Evolutionary conservation across 306 rosid species (phyloP).

Genomic region (Pyrus pyrifolia): DNA sequence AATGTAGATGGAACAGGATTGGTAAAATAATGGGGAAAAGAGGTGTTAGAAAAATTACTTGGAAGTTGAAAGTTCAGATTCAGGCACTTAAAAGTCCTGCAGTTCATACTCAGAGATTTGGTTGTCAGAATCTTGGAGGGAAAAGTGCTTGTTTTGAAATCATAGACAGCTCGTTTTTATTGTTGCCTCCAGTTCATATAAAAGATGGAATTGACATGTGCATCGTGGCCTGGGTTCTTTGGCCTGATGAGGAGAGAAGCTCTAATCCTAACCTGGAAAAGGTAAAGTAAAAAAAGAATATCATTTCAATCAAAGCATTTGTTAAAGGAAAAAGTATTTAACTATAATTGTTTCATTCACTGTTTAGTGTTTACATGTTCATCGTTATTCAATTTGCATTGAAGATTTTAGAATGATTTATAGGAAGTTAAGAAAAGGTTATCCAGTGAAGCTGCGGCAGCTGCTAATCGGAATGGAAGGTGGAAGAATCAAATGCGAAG

Average conservation of each 20-base stretch:
- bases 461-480: conserved; percentile 75
- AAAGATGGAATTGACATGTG: conserved; percentile 68
- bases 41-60: conserved; percentile 59
- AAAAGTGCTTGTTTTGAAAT: conserved; percentile 45
- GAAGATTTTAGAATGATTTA: conserved; percentile 14
- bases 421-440: conserved; percentile 90
- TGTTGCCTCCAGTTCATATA: conserved; percentile 50
- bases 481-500: conserved; percentile 97
- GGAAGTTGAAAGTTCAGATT: conserved; percentile 89
- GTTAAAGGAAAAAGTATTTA: background rate
- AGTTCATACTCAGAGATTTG: conserved; percentile 66
- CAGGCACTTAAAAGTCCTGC: conserved; percentile 76
- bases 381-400: conserved; percentile 7
- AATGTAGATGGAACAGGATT: conserved; percentile 67
- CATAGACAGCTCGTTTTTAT: conserved; percentile 48
- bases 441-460: conserved; percentile 68
- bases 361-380: conserved; percentile 9
- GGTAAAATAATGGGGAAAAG: conserved; percentile 51
- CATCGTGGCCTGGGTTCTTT: conserved; percentile 81
- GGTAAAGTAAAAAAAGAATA: conserved; percentile 37
- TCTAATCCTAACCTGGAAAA: conserved; percentile 82
- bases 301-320: background rate
- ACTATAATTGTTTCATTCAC: background rate
- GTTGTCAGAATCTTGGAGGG: conserved; percentile 39
- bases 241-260: conserved; percentile 98